Percentiles rank a stretch among this genome's conserved stretches.
Conservation (phyloP, 108 stramenopile genomes). For the Conticribra guillardii region DNA sequence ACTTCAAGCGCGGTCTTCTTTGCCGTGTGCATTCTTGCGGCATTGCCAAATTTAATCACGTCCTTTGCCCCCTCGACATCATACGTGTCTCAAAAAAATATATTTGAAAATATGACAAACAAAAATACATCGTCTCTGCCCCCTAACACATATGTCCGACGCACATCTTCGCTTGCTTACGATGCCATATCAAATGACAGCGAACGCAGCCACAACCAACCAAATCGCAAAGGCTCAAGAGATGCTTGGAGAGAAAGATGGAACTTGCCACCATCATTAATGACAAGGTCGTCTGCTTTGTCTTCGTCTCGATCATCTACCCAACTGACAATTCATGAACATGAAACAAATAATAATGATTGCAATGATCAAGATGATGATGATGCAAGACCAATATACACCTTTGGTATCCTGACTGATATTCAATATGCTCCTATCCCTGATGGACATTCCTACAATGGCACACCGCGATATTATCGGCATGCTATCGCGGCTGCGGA, state of each 20-base stretch:
- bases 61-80: no score
- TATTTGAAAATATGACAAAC: neutral
- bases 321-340: neutral
- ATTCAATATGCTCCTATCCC: slow-evolving; percentile 90
- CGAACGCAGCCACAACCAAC: slow-evolving; percentile 1
- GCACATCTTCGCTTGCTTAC: slow-evolving; percentile 19
- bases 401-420: slow-evolving; percentile 78
- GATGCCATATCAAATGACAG: neutral
- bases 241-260: slow-evolving; percentile 17
- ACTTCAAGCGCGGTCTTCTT: no score
- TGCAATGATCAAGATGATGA: neutral
- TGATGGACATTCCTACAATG: slow-evolving; percentile 71
- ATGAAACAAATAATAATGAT: neutral
- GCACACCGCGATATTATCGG: slow-evolving; percentile 77
- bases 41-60: no score
- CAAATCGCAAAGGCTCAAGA: neutral
- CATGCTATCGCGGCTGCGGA: slow-evolving; percentile 64
- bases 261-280: neutral
- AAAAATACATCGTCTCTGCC: neutral
- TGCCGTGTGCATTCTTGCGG: no score
- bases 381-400: slow-evolving; percentile 38
- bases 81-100: no score
- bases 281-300: neutral
- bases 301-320: neutral
- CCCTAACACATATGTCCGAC: neutral